Evolutionary conservation across 2,329 filamentous ascomycete species (phyloP).

Genomic region (Phyllachora maydis): DNA sequence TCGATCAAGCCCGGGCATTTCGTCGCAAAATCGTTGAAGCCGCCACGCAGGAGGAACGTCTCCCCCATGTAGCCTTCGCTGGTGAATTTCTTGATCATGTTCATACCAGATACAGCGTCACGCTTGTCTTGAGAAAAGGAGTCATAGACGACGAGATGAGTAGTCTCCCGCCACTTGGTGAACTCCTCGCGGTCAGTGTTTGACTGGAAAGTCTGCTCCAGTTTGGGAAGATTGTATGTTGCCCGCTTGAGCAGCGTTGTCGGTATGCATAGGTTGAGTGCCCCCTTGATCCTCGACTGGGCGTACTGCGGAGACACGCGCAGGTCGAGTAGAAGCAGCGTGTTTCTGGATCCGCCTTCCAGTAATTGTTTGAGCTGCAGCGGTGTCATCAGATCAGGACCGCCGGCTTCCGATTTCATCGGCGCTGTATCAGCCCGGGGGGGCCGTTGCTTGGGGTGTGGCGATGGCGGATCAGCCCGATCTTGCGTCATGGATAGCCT

Average conservation of each 20-base stretch:
- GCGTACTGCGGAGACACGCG: slow-evolving; percentile 71
- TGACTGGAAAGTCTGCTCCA: slow-evolving; percentile 69
- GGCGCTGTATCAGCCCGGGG: slow-evolving; percentile 35
- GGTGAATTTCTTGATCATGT: slow-evolving; percentile 84
- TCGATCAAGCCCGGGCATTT: slow-evolving; percentile 48
- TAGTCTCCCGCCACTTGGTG: slow-evolving; percentile 51
- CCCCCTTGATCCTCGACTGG: slow-evolving; percentile 53
- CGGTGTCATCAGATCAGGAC: slow-evolving; percentile 29
- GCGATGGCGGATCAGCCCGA: slow-evolving; percentile 18
- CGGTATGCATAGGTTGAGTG: slow-evolving; percentile 83
- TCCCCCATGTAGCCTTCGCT: slow-evolving; percentile 62
- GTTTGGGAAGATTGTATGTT: slow-evolving; percentile 73
- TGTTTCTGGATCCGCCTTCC: slow-evolving; percentile 14
- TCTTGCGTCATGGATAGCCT: slow-evolving; percentile 31
- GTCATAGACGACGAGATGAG: slow-evolving; percentile 76
- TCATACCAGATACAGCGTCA: slow-evolving; percentile 61
- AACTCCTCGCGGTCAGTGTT: slow-evolving; percentile 53
- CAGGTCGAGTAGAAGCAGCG: slow-evolving; percentile 59
- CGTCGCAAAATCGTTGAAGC: slow-evolving; percentile 54
- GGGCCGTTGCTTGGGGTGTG: slow-evolving; percentile 7
- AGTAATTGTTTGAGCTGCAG: slow-evolving; percentile 35
- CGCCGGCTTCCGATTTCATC: slow-evolving; percentile 20
- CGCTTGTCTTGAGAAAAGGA: slow-evolving; percentile 54
- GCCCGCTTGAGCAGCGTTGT: slow-evolving; percentile 82
- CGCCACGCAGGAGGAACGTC: slow-evolving; percentile 59